Percentiles rank a stretch among this genome's conserved stretches.
Conservation (phyloP, 1,139 yeast species). For the Saccharomyces hybrid region DNA sequence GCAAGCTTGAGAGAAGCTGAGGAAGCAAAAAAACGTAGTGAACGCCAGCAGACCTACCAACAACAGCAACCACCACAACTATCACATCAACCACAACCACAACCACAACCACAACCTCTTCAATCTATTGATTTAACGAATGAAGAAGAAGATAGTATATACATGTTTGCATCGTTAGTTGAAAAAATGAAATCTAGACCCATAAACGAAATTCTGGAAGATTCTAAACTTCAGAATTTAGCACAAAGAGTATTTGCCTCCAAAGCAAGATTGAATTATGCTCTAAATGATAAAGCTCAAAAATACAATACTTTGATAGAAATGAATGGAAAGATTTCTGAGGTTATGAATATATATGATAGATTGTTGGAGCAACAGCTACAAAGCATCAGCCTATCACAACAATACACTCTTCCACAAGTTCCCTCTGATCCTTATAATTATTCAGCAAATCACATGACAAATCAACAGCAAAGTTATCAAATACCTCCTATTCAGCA, state of each 20-base stretch:
- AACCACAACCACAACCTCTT: slow-evolving; percentile 18
- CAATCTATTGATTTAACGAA: slow-evolving; percentile 54
- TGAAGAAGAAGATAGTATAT: slow-evolving; percentile 74
- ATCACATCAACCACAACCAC: slow-evolving; percentile 17
- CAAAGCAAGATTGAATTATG: slow-evolving; percentile 67
- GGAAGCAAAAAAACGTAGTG: slow-evolving; percentile 30
- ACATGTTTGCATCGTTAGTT: slow-evolving; percentile 61
- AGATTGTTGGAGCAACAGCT: slow-evolving; percentile 60
- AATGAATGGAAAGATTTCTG: slow-evolving; percentile 73
- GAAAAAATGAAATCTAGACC: slow-evolving; percentile 47
- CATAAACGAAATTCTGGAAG: slow-evolving; percentile 49
- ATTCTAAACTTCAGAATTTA: slow-evolving; percentile 53
- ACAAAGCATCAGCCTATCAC: slow-evolving; percentile 27
- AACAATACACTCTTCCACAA: slow-evolving; percentile 24
- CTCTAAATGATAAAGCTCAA: slow-evolving; percentile 54
- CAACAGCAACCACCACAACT: slow-evolving; percentile 16
- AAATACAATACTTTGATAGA: slow-evolving; percentile 68
- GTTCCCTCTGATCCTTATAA: slow-evolving; percentile 25
- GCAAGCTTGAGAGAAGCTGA: slow-evolving; percentile 77
- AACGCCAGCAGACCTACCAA: slow-evolving; percentile 9
- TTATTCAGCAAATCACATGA: slow-evolving; percentile 5
- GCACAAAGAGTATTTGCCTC: slow-evolving; percentile 57
- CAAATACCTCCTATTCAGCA: slow-evolving; percentile 9
- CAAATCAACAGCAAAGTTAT: slow-evolving; percentile 1
- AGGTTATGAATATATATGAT: slow-evolving; percentile 74